A percentile compares a stretch with the other conserved stretches of the same genome.
Evolutionary conservation across 2,329 filamentous ascomycete species (phyloP).

Genomic region (Paraphoma sp.): DNA sequence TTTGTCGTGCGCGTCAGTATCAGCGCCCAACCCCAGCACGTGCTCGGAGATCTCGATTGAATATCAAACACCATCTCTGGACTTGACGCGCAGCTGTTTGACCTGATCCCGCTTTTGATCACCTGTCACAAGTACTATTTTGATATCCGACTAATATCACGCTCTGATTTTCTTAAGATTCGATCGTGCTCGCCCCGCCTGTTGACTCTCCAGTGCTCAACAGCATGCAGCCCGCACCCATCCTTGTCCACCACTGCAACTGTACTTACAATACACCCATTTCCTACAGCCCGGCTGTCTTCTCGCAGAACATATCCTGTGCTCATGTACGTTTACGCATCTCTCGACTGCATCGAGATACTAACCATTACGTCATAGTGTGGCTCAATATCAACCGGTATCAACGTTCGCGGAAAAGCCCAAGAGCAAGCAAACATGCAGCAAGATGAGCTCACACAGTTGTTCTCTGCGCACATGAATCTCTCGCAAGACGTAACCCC

Average conservation of each 20-base stretch:
- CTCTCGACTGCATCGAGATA: constrained; percentile 9
- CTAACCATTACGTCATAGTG: constrained; percentile 53
- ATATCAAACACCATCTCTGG: constrained; percentile 16
- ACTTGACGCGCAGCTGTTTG: constrained; percentile 16
- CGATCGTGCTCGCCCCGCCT: constrained; percentile 7
- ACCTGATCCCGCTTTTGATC: constrained; percentile 16
- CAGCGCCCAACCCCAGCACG: constrained; percentile 32
- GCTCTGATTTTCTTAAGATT: neutral
- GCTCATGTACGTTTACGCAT: constrained; percentile 52
- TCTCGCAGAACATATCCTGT: constrained; percentile 53
- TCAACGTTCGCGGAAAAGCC: constrained; percentile 49
- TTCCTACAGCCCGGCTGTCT: constrained; percentile 50
- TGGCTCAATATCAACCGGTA: constrained; percentile 49
- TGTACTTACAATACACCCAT: constrained; percentile 50
- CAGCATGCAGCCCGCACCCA: constrained; percentile 48
- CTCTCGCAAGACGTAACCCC: constrained; percentile 54
- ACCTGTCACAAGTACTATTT: constrained; percentile 10
- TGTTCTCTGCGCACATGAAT: constrained; percentile 79
- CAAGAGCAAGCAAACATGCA: constrained; percentile 57
- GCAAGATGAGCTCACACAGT: constrained; percentile 80
- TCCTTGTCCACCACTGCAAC: constrained; percentile 48
- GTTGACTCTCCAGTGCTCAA: constrained; percentile 19
- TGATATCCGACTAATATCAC: constrained; percentile 25
- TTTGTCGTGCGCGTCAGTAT: constrained; percentile 24
- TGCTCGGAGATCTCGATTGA: constrained; percentile 14